Percentiles rank a stretch among this genome's conserved stretches.
phyloP scores from a whole-genome alignment of 2,329 filamentous ascomycete species.

The Penicillium sp. region DNA sequence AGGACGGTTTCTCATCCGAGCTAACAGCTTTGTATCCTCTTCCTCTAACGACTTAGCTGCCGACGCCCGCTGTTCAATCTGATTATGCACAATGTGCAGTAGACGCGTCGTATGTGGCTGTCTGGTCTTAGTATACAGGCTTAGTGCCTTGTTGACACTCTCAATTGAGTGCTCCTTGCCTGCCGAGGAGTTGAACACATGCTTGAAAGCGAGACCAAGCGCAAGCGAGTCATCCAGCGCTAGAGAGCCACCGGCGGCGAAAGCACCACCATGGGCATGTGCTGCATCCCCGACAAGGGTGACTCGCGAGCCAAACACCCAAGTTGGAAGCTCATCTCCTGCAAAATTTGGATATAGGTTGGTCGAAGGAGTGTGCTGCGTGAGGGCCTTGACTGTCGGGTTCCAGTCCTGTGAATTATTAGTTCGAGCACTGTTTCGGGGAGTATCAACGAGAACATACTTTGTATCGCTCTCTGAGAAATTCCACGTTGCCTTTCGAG shows the following conservation, averaged over 20 bases:
- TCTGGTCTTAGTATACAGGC: constrained; percentile 47
- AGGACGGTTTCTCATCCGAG: constrained; percentile 38
- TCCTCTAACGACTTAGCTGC: constrained; percentile 17
- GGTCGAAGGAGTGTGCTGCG: constrained; percentile 45
- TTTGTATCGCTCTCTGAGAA: constrained; percentile 37
- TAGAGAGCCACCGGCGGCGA: constrained; percentile 34
- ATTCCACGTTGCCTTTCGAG: constrained; percentile 37
- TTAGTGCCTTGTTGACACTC: constrained; percentile 34
- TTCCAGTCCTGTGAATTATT: constrained; percentile 40
- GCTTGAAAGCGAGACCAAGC: constrained; percentile 41
- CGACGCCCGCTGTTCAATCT: constrained; percentile 8
- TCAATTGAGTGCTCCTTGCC: not conserved
- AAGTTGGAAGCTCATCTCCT: constrained; percentile 43
- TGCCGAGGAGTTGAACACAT: constrained; percentile 34
- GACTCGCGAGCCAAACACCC: constrained; percentile 41
- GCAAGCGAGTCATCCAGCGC: constrained; percentile 43
- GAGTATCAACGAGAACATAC: constrained; percentile 5
- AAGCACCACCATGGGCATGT: constrained; percentile 34
- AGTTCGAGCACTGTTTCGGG: not conserved
- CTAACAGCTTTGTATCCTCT: constrained; percentile 42
- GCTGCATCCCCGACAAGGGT: constrained; percentile 34
- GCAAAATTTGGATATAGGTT: constrained; percentile 49
- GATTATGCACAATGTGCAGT: constrained; percentile 35
- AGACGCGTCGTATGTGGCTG: constrained; percentile 46
- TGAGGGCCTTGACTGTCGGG: constrained; percentile 42